Evolutionary conservation across 2,329 filamentous ascomycete species (phyloP).

Genomic region (Aspergillus arachidicola): DNA sequence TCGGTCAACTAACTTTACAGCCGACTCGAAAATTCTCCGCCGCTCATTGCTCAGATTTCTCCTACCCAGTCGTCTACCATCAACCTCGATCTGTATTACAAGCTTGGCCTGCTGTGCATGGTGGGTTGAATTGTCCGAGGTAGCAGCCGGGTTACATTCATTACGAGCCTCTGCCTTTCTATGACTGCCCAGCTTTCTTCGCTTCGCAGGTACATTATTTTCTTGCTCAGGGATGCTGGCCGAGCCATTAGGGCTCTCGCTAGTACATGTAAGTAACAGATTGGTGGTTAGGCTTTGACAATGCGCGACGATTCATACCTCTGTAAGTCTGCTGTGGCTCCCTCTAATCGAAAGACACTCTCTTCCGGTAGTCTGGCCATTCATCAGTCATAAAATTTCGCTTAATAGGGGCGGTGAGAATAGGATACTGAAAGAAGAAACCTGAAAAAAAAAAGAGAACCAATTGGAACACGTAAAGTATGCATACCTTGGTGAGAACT

Average conservation of each 20-base stretch:
- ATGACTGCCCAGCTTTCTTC: neutral
- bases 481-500: constrained; percentile 17
- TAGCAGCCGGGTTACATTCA: constrained; percentile 4
- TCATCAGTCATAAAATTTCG: too few relatives aligned
- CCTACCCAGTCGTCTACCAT: constrained; percentile 17
- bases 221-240: neutral
- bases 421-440: neutral
- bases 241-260: neutral
- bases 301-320: neutral
- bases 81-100: constrained; percentile 28
- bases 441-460: neutral
- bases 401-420: neutral
- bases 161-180: neutral
- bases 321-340: neutral
- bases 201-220: neutral
- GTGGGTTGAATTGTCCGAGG: constrained; percentile 22
- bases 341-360: neutral
- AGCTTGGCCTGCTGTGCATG: constrained; percentile 27
- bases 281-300: too few relatives aligned
- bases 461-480: neutral
- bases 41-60: constrained; percentile 21
- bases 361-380: neutral
- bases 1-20: constrained; percentile 23
- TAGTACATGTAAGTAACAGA: neutral
- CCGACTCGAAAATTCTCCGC: constrained; percentile 23